Percentiles rank a stretch among this genome's conserved stretches.
phyloP scores from a whole-genome alignment of 495 filamentous ascomycete genomes.

The Penicillium pulvis region DNA sequence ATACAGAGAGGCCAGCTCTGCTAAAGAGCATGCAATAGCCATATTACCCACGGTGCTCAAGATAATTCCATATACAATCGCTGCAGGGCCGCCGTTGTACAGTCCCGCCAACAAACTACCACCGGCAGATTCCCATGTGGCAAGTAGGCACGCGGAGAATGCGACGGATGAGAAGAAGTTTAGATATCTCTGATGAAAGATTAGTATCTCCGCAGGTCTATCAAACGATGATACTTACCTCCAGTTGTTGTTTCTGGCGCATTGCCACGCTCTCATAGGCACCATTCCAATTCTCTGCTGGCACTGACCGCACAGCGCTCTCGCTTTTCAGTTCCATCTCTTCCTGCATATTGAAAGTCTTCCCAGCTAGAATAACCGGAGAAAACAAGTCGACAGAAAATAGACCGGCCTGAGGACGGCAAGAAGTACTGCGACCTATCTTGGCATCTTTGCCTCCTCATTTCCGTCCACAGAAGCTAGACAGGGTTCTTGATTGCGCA shows the following conservation, averaged over 20 bases:
- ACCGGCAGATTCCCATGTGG: conserved; percentile 39
- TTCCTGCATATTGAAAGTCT: conserved; percentile 22
- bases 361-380: not conserved
- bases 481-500: conserved; percentile 17
- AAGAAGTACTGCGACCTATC: not conserved
- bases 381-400: not conserved
- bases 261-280: conserved; percentile 17
- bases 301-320: conserved; percentile 22
- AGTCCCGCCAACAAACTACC: conserved; percentile 29
- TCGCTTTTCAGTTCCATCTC: conserved; percentile 28
- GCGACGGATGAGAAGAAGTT: conserved; percentile 37
- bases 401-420: not conserved
- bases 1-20: conserved; percentile 42
- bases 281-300: conserved; percentile 16
- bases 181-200: conserved; percentile 33
- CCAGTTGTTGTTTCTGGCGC: not conserved
- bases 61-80: conserved; percentile 34
- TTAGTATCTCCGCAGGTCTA: conserved; percentile 7
- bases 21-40: conserved; percentile 32
- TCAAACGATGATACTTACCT: conserved; percentile 3
- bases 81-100: conserved; percentile 34
- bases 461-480: conserved; percentile 9
- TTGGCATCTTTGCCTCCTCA: conserved; percentile 4
- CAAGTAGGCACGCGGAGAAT: conserved; percentile 35
- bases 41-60: conserved; percentile 29